Base-by-base conservation (phyloP, 2,329 filamentous ascomycete species). In the Aureobasidium sp. region DNA sequence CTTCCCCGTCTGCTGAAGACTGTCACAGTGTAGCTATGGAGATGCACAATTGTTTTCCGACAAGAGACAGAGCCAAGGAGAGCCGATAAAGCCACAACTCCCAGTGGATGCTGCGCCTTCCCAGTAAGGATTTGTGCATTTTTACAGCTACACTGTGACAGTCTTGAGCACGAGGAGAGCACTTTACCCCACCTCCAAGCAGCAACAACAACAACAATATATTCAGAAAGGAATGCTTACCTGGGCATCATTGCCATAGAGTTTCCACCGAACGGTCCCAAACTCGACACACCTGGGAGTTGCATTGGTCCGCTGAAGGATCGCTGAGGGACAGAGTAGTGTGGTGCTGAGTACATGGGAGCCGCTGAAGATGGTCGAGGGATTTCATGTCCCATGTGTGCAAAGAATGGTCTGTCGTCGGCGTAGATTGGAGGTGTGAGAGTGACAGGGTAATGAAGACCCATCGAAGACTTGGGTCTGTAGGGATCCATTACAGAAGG, bases 251-350 rank as follows among this genome's bases (percentile, higher is more conserved):
- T 49, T 8, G 29, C 20, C 57, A 49, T 51, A 5, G 29, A 25
- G 22, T 39, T 48, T 48, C 58, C 51, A 48, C 65, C 67, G 15
- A 69, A 48, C 4, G 82, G 84, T 47, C 84, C 84, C 68, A 87
- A 76, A 42, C 83, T 79, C 57, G 83, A 83, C 58, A 87, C 73
- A 27, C 81, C 82, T 27, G 84, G 84, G 55, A 86, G 74, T 71
- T 78, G 74, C 70, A 74, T 73, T 74, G 71, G 53, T 57, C 73
- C 73, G 63, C 73, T 72, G 66, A 59, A 56, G 3, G 73, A 73
- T 62, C 71, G 69, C 64, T 73, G 73, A 62, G 71, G 73, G 76
- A 62, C 73, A 69, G 57, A 41, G 72, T 73, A 56, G 76, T 76
- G 61, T 75, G 77, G 66, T n/a, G 42, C 31, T 5, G 62, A 53